Evolutionary conservation across 805 yeast species (phyloP), one percentile per base, ranked within the genome.

Genomic region (Hanseniaspora lindneri): DNA sequence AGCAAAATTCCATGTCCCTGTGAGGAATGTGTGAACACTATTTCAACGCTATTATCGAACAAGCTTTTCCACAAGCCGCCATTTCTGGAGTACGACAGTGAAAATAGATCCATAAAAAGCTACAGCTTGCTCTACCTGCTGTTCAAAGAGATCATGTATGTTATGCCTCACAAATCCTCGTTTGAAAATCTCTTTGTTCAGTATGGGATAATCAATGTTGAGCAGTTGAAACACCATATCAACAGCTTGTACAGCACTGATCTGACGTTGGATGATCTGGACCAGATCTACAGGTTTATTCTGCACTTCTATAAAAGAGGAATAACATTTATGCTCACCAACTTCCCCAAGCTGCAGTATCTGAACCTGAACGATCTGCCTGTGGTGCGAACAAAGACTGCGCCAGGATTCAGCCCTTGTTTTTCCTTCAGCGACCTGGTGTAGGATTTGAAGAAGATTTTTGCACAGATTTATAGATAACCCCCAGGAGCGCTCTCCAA

Each of bases 1-100:
- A 39, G 39, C n/a, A 27, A 23, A 24, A 32, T 46, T 8, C 49
- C 49, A 2, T 46, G 49, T 25, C 4, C n/a, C 11, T 46, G 49
- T 32, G 33, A 46, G 3, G 43, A 39, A 11, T 46, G 49, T 25
- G 17, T 17, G 4, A 6, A 21, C 20, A 32, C 6, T 30, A 19
- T 24, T 2, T 20, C 10, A n/a, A 29, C 11, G 13, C 23, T 17
- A 5, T 23, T 2, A 11, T 23, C 11, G 9, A 14, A 29, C 3
- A 29, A 23, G 17, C 29, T 44, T 2, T 44, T 44, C 16, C n/a
- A 16, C 13, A 21, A 37, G 10, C 37, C 30, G 4, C 35, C 28
- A 23, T 13, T 16, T 6, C 13, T 36, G 6, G 19, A 11, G 11
- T 16, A n/a, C 11, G 29, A 44, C 13, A 23, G 14, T 11, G 37